These are phyloP conservation scores for Hypomontagnella submonticulosa DNA, from an alignment of 495 filamentous ascomycete species.

Conservation along the genomic window DNA sequence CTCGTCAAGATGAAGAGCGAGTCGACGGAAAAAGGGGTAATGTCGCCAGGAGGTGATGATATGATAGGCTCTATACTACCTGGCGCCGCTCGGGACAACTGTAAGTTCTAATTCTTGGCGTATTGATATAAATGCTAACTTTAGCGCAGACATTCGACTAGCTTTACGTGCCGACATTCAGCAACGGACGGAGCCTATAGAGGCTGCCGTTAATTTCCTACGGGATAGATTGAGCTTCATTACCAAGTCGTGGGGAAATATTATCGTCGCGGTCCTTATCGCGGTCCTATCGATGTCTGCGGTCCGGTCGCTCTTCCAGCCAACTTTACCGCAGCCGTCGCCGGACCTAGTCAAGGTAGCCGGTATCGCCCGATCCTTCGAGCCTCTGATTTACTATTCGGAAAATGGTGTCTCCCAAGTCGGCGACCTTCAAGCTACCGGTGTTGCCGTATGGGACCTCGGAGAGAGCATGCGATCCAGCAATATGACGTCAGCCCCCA, in stretches of 20 bases:
- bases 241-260: constrained; percentile 73
- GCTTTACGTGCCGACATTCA: constrained; percentile 86
- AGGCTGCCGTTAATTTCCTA: constrained; percentile 73
- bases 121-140: constrained; percentile 37
- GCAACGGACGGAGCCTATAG: constrained; percentile 85
- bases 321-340: constrained; percentile 71
- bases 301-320: constrained; percentile 73
- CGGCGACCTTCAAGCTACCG: constrained; percentile 84
- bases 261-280: constrained; percentile 65
- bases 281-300: constrained; percentile 68
- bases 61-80: constrained; percentile 46
- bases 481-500: constrained; percentile 86
- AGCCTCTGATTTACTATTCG: constrained; percentile 91
- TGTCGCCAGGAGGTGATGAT: constrained; percentile 21
- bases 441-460: constrained; percentile 91
- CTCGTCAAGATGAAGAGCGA: constrained; percentile 50
- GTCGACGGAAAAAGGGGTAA: constrained; percentile 20
- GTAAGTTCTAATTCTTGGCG: constrained; percentile 38
- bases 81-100: constrained; percentile 48
- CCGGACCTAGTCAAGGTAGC: constrained; percentile 93
- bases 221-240: constrained; percentile 65
- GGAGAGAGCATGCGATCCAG: constrained; percentile 87
- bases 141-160: constrained; percentile 79
- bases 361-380: constrained; percentile 85
- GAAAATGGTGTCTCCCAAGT: constrained; percentile 88